Evolutionary conservation across 1,284 basidiomycete genomes (phyloP).

Genomic region (Pseudozyma thailandica): DNA sequence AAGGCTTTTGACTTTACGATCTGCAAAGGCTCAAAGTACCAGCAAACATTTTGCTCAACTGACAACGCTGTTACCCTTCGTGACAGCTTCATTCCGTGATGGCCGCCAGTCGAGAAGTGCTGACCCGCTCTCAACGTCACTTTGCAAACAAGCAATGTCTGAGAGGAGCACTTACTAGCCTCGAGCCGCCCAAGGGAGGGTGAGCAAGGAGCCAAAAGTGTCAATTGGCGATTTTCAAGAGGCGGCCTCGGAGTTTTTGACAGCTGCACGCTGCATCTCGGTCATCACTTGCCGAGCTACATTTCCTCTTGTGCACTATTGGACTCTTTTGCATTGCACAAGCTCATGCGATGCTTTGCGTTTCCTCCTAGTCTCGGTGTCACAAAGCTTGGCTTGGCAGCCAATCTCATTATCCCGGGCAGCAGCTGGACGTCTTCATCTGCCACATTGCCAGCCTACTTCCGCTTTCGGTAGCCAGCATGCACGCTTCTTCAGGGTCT

Average conservation of each 20-base stretch:
- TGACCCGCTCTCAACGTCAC: neutral
- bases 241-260: conserved; percentile 35
- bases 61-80: no score
- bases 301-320: neutral
- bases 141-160: no score
- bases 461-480: neutral
- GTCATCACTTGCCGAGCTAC: conserved; percentile 42
- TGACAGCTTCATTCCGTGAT: no score
- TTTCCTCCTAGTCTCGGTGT: conserved; percentile 4
- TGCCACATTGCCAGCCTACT: neutral
- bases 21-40: neutral
- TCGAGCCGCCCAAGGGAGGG: neutral
- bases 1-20: no score
- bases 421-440: no score
- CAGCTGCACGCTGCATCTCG: conserved; percentile 46
- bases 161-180: no score
- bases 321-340: neutral
- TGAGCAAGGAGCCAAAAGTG: neutral
- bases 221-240: neutral
- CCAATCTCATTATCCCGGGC: no score
- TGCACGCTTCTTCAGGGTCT: no score
- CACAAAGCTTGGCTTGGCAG: conserved; percentile 5
- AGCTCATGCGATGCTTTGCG: no score
- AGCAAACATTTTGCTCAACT: neutral
- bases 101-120: neutral